Evolutionary conservation across 1,284 basidiomycete genomes (phyloP).

Genomic region (Cronartium quercuum): DNA sequence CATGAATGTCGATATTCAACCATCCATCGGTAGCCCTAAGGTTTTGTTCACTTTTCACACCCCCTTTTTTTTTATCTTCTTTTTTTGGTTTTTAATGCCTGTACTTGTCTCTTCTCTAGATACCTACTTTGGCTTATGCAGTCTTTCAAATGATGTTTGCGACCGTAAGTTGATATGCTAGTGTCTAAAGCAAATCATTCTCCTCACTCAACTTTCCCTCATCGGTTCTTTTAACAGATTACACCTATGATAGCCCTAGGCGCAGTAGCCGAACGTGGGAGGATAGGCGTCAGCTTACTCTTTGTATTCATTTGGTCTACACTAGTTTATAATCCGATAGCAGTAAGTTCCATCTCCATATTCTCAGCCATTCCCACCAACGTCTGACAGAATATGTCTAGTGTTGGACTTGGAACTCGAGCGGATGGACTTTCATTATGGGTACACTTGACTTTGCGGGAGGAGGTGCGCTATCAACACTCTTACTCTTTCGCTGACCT

Average conservation of each 20-base stretch:
- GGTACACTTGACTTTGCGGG: slow-evolving; percentile 50
- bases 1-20: slow-evolving; percentile 39
- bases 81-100: too few relatives aligned
- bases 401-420: slow-evolving; percentile 46
- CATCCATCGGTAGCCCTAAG: slow-evolving; percentile 30
- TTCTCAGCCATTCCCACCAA: not conserved
- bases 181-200: too few relatives aligned
- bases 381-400: not conserved
- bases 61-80: slow-evolving; percentile 40
- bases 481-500: too few relatives aligned
- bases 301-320: slow-evolving; percentile 91
- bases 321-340: slow-evolving; percentile 85
- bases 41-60: not conserved
- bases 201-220: not conserved
- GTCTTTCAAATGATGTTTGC: slow-evolving; percentile 87
- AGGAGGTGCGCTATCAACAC: too few relatives aligned
- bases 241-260: slow-evolving; percentile 70
- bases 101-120: slow-evolving; percentile 68
- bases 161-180: slow-evolving; percentile 59
- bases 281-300: slow-evolving; percentile 75
- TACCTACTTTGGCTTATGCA: slow-evolving; percentile 68
- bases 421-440: slow-evolving; percentile 48
- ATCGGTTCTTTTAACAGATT: slow-evolving; percentile 47
- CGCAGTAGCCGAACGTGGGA: slow-evolving; percentile 83
- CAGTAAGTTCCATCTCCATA: slow-evolving; percentile 39